These are phyloP conservation scores for Tritrichomonas foetus DNA, from an alignment of 208 protist species.

Conservation along the genomic window DNA sequence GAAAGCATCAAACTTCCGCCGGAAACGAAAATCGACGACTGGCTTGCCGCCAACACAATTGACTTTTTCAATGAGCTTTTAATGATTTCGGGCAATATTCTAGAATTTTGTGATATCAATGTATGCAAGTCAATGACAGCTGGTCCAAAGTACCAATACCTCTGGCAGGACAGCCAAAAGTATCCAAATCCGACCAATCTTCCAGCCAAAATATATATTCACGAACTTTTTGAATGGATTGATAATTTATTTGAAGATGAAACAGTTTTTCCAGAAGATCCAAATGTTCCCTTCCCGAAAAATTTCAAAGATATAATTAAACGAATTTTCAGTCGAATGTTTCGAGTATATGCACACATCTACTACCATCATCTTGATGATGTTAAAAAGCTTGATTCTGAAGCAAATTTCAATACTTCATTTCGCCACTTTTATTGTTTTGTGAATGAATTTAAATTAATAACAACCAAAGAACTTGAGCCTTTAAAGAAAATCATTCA, in stretches of 20 bases:
- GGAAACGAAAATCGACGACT: constrained; percentile 89
- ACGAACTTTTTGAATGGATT: background rate
- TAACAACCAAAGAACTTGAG: background rate
- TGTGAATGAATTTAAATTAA: constrained; percentile 3
- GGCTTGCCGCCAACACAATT: constrained; percentile 87
- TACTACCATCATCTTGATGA: constrained; percentile 88
- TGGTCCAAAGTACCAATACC: constrained; percentile 50
- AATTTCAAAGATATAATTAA: constrained; percentile 69
- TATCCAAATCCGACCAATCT: constrained; percentile 1
- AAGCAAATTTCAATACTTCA: constrained; percentile 72
- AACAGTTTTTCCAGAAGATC: background rate
- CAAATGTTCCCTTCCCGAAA: constrained; percentile 62
- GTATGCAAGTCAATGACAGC: constrained; percentile 84
- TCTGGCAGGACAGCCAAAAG: background rate
- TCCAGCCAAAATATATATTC: background rate
- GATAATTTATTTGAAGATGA: background rate
- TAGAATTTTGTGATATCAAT: constrained; percentile 88
- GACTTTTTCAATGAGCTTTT: constrained; percentile 99
- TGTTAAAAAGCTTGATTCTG: constrained; percentile 79
- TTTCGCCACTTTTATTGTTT: constrained; percentile 34
- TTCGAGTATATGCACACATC: constrained; percentile 94
- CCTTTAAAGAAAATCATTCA: constrained; percentile 33
- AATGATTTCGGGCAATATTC: constrained; percentile 90
- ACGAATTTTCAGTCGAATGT: constrained; percentile 91
- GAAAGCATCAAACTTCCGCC: constrained; percentile 49